Conservation (phyloP, 148 eudicot genomes). For the Fagopyrum homotropicum region DNA sequence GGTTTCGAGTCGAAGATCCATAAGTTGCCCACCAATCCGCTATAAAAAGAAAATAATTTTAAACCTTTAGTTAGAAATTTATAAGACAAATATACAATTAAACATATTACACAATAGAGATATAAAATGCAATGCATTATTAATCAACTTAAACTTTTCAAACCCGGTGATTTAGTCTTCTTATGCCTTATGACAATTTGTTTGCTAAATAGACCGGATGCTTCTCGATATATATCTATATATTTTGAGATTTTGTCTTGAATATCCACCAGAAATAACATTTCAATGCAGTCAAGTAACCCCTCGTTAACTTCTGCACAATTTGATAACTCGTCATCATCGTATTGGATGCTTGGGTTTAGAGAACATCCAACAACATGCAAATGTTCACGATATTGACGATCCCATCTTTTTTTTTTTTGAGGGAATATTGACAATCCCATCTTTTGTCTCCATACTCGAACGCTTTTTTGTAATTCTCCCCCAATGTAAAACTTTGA, state of each 20-base stretch:
- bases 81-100: too few species aligned
- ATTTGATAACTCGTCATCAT: neutral
- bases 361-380: constrained; percentile 17
- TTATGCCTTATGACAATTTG: too few species aligned
- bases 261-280: neutral
- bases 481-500: neutral
- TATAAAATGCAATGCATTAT: too few species aligned
- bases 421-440: constrained; percentile 14
- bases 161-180: too few species aligned
- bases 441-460: constrained; percentile 21
- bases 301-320: neutral
- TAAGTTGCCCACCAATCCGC: too few species aligned
- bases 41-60: too few species aligned
- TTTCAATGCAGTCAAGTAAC: neutral
- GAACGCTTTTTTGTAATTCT: constrained; percentile 9
- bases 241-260: neutral
- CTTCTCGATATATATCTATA: too few species aligned
- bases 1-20: too few species aligned
- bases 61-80: too few species aligned
- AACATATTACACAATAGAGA: too few species aligned
- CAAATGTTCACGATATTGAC: constrained; percentile 16
- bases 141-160: too few species aligned
- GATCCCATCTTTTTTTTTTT: constrained; percentile 19
- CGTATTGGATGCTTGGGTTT: constrained; percentile 13
- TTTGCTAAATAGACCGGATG: too few species aligned